Conservation (phyloP, 768 basidiomycete genomes). For the Chalciporus piperatus region DNA sequence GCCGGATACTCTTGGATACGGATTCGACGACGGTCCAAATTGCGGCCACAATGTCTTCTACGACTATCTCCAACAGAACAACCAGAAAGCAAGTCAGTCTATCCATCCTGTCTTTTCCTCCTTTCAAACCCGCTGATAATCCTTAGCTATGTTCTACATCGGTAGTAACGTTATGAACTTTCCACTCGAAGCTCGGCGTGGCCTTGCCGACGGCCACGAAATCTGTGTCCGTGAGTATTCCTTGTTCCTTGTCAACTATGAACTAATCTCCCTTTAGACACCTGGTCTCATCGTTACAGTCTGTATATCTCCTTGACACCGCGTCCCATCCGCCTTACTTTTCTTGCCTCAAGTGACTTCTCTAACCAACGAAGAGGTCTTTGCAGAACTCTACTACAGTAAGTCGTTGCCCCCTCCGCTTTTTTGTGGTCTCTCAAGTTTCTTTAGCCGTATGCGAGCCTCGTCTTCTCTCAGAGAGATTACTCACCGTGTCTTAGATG, state of each 20-base stretch:
- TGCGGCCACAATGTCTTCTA: constrained; percentile 65
- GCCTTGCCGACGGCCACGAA: constrained; percentile 54
- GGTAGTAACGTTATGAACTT: constrained; percentile 56
- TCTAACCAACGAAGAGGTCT: constrained; percentile 59
- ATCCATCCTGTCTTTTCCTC: neutral
- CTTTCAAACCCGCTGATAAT: neutral
- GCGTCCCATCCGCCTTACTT: constrained; percentile 25
- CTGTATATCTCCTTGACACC: constrained; percentile 7
- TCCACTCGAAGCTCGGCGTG: constrained; percentile 56
- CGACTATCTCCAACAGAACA: constrained; percentile 46
- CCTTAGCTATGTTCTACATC: constrained; percentile 57
- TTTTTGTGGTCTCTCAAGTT: constrained; percentile 1
- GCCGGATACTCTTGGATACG: constrained; percentile 57
- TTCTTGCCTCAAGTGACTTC: constrained; percentile 46
- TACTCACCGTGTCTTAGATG: constrained; percentile 30
- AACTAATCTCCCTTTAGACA: constrained; percentile 18
- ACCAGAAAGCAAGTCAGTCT: constrained; percentile 52
- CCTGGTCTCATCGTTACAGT: constrained; percentile 46
- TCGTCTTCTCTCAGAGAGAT: neutral
- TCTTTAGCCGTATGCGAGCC: constrained; percentile 24
- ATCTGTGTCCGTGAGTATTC: constrained; percentile 55
- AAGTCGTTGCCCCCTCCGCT: constrained; percentile 29
- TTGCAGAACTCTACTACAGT: constrained; percentile 82
- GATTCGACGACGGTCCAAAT: constrained; percentile 65
- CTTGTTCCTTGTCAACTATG: neutral